A percentile compares a stretch with the other conserved stretches of the same genome.
Conservation (phyloP, 2,329 filamentous ascomycete genomes). For the Plenodomus biglobosus region DNA sequence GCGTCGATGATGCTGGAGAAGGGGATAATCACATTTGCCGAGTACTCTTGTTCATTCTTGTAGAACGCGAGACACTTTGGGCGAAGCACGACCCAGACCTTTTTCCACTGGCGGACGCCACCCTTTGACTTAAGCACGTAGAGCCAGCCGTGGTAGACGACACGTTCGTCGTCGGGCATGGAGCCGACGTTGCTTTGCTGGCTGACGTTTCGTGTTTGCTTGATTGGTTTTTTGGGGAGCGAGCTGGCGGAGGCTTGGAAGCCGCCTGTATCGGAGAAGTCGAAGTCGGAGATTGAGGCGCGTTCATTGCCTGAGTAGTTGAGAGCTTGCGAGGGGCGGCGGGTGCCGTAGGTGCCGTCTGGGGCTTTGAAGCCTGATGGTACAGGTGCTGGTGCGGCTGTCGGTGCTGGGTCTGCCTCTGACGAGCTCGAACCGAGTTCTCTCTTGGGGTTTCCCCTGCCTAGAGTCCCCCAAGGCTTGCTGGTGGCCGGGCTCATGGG, state of each 20-base stretch:
- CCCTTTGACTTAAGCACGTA: slow-evolving; percentile 80
- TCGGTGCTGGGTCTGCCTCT: slow-evolving; percentile 47
- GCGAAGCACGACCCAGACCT: slow-evolving; percentile 87
- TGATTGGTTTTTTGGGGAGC: slow-evolving; percentile 27
- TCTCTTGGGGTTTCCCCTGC: slow-evolving; percentile 40
- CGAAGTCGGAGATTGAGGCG: slow-evolving; percentile 83
- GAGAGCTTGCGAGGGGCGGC: slow-evolving; percentile 63
- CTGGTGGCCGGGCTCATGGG: slow-evolving; percentile 66
- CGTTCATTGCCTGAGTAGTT: slow-evolving; percentile 67
- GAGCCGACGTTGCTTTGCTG: slow-evolving; percentile 59
- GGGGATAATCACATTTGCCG: slow-evolving; percentile 77
- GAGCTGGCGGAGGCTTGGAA: slow-evolving; percentile 55
- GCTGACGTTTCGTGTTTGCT: slow-evolving; percentile 57
- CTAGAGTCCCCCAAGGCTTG: slow-evolving; percentile 48
- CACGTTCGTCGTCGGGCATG: slow-evolving; percentile 70
- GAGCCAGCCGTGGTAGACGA: slow-evolving; percentile 93
- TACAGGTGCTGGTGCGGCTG: slow-evolving; percentile 40
- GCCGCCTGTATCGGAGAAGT: slow-evolving; percentile 78
- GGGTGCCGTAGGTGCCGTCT: slow-evolving; percentile 37
- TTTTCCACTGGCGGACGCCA: slow-evolving; percentile 91
- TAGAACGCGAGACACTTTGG: slow-evolving; percentile 85
- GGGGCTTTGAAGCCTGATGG: slow-evolving; percentile 31
- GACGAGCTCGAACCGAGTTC: slow-evolving; percentile 50
- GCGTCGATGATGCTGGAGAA: slow-evolving; percentile 81
- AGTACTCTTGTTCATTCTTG: slow-evolving; percentile 89